Base-by-base conservation (phyloP, 441 rosid species). In the Pelargonium myrrhifolium region DNA sequence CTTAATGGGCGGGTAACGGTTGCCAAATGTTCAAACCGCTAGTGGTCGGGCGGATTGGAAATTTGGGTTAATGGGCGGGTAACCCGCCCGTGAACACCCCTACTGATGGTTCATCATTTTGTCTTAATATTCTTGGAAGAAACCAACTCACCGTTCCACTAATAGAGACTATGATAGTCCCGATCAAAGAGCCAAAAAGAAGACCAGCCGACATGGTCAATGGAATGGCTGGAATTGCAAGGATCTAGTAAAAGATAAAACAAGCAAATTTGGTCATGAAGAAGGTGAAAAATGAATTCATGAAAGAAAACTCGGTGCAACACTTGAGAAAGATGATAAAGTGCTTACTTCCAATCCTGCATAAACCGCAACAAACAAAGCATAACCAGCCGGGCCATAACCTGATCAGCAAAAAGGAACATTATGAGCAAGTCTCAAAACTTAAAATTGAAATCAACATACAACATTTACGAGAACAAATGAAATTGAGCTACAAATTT, bases 121-220 rank as follows among this genome's bases (percentile, higher is more conserved):
- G 6, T 69, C 22, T 5, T 49, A 53, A 43, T 9, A 7, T 4
- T 9, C 56, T 24, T 20, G 21, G 21, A 79, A 71, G 9, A 9
- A 68, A 68, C 21, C 7, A 62, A 78, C 96, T 84, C 74, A 93
- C 99, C 11, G 97, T 94, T 79, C 99, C 99, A 76, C 99, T 88
- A 67, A 94, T 85, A 20, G 99, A 94, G 69, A 94, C 99, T 26
- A 94, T 85, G 77, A 94, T 81, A 69, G 99, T 91, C 76, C 99
- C 99, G 75, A 85, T 70, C 7, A 86, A 22, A 26, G 96, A 83
- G 66, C 99, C 99, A 9, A 94, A 91, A 78, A 94, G 96, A 82
- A 94, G 96, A 80, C 99, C 99, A 62, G 99, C 97, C 21, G 99
- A 89, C 97, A 94, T 89, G 17, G 99, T 94, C 79, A 94, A 82